Evolutionary conservation across 208 protist genomes (phyloP), one percentile per base, ranked within the genome.

Genomic region (Acanthamoeba healyi): DNA sequence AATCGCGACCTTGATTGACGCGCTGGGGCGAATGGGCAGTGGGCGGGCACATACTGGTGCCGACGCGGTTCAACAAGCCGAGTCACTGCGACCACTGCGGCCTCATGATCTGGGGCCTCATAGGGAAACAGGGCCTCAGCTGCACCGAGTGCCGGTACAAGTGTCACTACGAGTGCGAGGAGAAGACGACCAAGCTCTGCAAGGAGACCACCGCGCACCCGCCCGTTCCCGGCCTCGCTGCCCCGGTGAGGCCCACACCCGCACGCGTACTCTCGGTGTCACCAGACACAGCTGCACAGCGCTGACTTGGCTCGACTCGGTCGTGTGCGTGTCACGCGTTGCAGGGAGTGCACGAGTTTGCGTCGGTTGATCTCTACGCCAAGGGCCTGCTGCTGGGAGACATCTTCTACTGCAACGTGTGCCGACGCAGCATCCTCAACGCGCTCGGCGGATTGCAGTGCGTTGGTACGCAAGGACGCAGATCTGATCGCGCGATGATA

Each of bases 81-180:
- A 87, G 46, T 24, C 49, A 87, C 32, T 87, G 79, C 79, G 79
- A 87, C 46, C 79, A 87, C 36, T 87, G 79, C 10, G 79, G 79
- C 29, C 22, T 63, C 10, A 54, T 87, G 46, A 87, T 87, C 19
- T 87, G 79, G 79, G 70, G 70, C 38, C 70, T 79, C 36, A 79
- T 79, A 7, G 70, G 70, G 34, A 79, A 79, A 24, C 70, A 79
- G 29, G 70, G 70, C 3, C 70, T 79, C 36, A 29, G 36, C 70
- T 79, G 70, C 70, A 46, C 70, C 32, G 70, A 79, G 17, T 79
- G 70, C 36, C 32, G 70, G 19, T 79, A 79, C 70, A 79, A 79
- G 38, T 79, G 70, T 10, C 70, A 79, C 38, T 79, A 49, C 36
- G 70, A 79, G 70, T 79, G 70, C 38, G 70, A 79, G 70, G 70